These are phyloP conservation scores for Reticulascus tulasneorum DNA, from an alignment of 2,329 filamentous ascomycete species.

Conservation along the genomic window DNA sequence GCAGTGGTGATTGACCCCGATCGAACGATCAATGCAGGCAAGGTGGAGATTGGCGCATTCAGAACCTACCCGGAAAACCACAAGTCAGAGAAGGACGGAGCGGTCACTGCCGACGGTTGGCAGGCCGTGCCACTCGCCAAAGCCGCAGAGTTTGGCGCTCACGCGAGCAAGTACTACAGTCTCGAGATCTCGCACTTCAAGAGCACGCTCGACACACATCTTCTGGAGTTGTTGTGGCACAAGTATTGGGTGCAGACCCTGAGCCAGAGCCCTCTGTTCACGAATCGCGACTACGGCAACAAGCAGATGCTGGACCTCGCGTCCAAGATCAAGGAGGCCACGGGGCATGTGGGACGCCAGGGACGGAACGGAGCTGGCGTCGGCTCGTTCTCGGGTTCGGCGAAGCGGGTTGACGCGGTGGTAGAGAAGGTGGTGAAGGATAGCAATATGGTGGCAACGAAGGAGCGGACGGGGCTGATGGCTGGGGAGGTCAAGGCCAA, in stretches of 20 bases:
- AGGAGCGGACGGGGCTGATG: slow-evolving; percentile 60
- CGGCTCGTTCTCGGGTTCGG: slow-evolving; percentile 19
- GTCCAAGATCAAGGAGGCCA: slow-evolving; percentile 71
- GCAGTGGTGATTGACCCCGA: slow-evolving; percentile 94
- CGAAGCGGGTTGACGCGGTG: slow-evolving; percentile 39
- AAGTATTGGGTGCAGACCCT: slow-evolving; percentile 99
- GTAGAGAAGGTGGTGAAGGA: slow-evolving; percentile 58
- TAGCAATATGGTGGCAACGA: slow-evolving; percentile 56
- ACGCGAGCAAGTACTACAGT: slow-evolving; percentile 85
- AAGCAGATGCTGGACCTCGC: slow-evolving; percentile 89
- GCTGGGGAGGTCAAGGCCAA: slow-evolving; percentile 60
- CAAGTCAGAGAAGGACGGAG: slow-evolving; percentile 42
- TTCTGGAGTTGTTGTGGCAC: slow-evolving; percentile 91
- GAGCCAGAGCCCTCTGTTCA: slow-evolving; percentile 83
- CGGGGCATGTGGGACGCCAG: slow-evolving; percentile 28
- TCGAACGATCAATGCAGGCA: slow-evolving; percentile 87
- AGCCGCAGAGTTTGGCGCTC: slow-evolving; percentile 91
- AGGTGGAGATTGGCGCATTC: slow-evolving; percentile 97
- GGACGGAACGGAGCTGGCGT: slow-evolving; percentile 20
- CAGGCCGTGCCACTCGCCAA: slow-evolving; percentile 87
- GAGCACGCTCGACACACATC: slow-evolving; percentile 79
- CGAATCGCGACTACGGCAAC: slow-evolving; percentile 88
- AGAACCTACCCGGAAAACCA: slow-evolving; percentile 80
- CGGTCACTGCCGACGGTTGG: slow-evolving; percentile 51
- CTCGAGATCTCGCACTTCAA: slow-evolving; percentile 94